Conservation (phyloP, 2,329 filamentous ascomycete species). For the Ophiostoma quercus region DNA sequence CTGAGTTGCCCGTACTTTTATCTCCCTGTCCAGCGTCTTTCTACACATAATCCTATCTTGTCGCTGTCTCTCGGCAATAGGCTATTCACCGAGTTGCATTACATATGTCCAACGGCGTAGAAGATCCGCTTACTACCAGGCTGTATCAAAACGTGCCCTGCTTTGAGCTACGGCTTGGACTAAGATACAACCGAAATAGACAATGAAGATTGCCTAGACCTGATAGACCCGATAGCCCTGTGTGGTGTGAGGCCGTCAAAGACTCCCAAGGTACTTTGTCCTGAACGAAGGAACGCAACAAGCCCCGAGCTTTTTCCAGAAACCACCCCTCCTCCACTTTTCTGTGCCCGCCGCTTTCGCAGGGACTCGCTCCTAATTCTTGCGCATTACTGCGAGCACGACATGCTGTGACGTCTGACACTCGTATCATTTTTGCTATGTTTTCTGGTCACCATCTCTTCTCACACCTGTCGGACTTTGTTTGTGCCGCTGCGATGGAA, state of each 20-base stretch:
- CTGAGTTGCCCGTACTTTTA: background rate
- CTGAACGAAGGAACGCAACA: slow-evolving; percentile 12
- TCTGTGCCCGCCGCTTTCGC: slow-evolving; percentile 4
- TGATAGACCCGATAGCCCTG: background rate
- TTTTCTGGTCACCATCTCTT: background rate
- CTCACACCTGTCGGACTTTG: background rate
- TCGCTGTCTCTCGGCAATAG: background rate
- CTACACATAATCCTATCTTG: too few species aligned
- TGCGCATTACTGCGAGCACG: background rate
- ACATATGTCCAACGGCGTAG: background rate
- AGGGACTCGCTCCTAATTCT: background rate
- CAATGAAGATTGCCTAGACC: background rate
- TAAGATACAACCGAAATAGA: background rate
- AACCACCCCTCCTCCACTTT: slow-evolving; percentile 7
- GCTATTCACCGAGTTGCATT: background rate
- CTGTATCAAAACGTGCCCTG: slow-evolving; percentile 4
- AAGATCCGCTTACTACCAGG: background rate
- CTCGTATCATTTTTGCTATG: background rate
- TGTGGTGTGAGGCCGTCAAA: slow-evolving; percentile 12
- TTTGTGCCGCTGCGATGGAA: background rate
- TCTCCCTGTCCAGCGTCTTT: background rate
- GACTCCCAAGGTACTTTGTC: background rate
- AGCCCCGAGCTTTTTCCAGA: slow-evolving; percentile 17
- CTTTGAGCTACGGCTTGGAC: background rate
- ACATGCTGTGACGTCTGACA: slow-evolving; percentile 3